Evolutionary conservation across 306 rosid species (phyloP).

Genomic region (Inga leiocalycina): DNA sequence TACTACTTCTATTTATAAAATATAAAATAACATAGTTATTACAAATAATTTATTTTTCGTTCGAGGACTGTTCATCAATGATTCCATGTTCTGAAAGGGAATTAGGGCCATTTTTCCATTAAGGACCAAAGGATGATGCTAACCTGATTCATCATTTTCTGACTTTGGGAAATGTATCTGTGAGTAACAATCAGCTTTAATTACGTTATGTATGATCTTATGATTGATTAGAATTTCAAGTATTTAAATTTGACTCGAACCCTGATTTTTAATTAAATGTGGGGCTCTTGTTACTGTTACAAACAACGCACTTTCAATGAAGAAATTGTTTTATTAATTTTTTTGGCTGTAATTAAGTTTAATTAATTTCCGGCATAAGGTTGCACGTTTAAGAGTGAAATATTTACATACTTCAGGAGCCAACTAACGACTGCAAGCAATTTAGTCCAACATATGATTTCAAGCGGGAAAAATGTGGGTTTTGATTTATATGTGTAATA

Average conservation of each 20-base stretch:
- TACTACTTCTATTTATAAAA: background rate
- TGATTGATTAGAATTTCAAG: background rate
- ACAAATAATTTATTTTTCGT: background rate
- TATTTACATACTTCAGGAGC: no score
- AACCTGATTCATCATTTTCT: background rate
- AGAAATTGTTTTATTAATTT: background rate
- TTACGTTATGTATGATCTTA: background rate
- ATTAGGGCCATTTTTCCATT: background rate
- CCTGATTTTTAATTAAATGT: background rate
- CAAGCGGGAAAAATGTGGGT: no score
- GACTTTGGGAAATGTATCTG: background rate
- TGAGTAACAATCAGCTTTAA: background rate
- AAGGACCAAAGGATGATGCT: background rate
- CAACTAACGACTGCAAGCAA: background rate
- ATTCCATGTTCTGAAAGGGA: background rate
- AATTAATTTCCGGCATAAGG: no score
- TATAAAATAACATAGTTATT: background rate
- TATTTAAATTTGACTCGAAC: background rate
- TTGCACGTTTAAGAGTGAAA: no score
- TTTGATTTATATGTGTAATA: background rate
- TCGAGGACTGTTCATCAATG: background rate
- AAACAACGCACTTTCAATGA: background rate
- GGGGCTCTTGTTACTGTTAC: no score
- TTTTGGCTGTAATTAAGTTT: no score
- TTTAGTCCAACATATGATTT: no score